Evolutionary conservation across 2,329 filamentous ascomycete species (phyloP), one percentile per base, ranked within the genome.

Genomic region (Alternaria gaisen): DNA sequence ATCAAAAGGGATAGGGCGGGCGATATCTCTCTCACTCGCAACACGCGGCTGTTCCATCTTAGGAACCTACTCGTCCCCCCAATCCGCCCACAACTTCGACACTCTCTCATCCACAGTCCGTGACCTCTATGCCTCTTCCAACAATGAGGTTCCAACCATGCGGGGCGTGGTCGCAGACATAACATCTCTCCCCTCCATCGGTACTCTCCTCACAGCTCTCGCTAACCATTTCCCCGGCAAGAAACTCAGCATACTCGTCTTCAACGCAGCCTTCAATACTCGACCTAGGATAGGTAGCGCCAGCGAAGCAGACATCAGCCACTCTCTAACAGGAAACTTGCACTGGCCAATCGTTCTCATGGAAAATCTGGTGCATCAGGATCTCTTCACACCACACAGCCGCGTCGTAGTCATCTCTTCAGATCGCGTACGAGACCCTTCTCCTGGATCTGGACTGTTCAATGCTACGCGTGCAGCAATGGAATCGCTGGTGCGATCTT

Each of bases 1-100:
- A 51, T 70, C 66, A 9, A 70, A 69, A 65, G 73, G 72, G 53
- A 75, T 73, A 30, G 72, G 72, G 42, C 68, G 72, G 16, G 70
- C 72, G 40, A 75, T 73, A 16, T 65, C 71, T 50, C 68, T 76
- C 46, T 59, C 72, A 22, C 71, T 76, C 34, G 64, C 72, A 14
- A 66, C 64, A 38, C 72, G 74, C 41, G 74, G 74, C 26, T 65
- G 63, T 58, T 73, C 71, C 34, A 64, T 76, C 54, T 54, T 76
- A 18, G 73, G 74, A 26, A 76, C 73, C 26, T 76, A 72, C 58
- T 71, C 74, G 5, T 66, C 70, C 30, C 53, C 61, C 3, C 12
- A 66, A 46, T 68, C 67, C 38, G 69, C 70, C 3, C 66, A 70
- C 38, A 66, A 66, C 53, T 69, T 75, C 62, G 70, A 74, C 44